Evolutionary conservation across 1,139 yeast species (phyloP).

Genomic region (Debaryomyces coudertii): DNA sequence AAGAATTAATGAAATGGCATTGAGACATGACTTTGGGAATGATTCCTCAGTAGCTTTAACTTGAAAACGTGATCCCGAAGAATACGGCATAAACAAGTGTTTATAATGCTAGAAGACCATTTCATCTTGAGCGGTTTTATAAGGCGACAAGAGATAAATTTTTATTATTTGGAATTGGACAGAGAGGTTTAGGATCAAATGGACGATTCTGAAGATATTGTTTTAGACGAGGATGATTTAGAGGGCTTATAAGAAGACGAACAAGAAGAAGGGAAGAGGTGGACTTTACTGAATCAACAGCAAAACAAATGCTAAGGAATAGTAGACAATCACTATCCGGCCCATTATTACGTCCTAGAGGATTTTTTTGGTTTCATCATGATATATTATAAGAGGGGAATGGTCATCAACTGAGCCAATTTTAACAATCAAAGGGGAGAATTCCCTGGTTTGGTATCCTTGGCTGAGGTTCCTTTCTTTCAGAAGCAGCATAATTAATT

Average conservation of each 20-base stretch:
- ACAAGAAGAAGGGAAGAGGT: conserved; percentile 13
- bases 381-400: conserved; percentile 45
- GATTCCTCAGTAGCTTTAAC: conserved; percentile 22
- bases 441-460: conserved; percentile 48
- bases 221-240: conserved; percentile 11
- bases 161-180: conserved; percentile 24
- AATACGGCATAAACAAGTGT: conserved; percentile 47
- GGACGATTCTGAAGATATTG: conserved; percentile 14
- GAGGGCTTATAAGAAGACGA: conserved; percentile 15
- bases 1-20: conserved; percentile 42
- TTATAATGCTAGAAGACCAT: conserved; percentile 42
- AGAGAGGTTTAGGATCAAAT: conserved; percentile 19
- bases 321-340: conserved; percentile 41
- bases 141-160: conserved; percentile 39
- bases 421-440: conserved; percentile 46
- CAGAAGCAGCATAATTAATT: conserved; percentile 32
- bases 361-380: conserved; percentile 50
- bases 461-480: conserved; percentile 37
- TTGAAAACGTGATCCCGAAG: conserved; percentile 36
- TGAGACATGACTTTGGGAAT: conserved; percentile 38
- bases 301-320: conserved; percentile 29
- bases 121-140: conserved; percentile 47
- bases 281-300: conserved; percentile 19
- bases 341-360: conserved; percentile 43
- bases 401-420: conserved; percentile 52